These are phyloP conservation scores for Harrya chromipes DNA, from an alignment of 768 basidiomycete genomes.

Conservation along the genomic window DNA sequence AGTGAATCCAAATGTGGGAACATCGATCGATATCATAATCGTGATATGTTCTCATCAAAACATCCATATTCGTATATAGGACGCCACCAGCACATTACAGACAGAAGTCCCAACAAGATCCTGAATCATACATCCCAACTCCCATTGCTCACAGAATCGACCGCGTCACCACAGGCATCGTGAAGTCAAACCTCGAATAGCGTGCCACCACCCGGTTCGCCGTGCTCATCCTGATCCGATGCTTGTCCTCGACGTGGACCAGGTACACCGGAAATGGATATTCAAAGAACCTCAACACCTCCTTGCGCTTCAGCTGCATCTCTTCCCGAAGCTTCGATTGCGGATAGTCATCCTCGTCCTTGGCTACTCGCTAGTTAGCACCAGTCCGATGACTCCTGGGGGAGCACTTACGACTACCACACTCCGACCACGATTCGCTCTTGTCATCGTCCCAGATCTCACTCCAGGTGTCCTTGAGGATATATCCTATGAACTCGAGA, in stretches of 20 bases:
- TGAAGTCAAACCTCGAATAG: constrained; percentile 17
- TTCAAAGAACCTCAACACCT: constrained; percentile 17
- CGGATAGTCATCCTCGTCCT: background rate
- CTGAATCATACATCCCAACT: too few relatives aligned
- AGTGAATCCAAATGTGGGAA: too few relatives aligned
- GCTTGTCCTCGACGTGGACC: constrained; percentile 11
- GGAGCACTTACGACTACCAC: constrained; percentile 1
- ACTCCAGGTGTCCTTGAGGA: background rate
- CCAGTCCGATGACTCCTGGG: background rate
- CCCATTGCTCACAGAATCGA: constrained; percentile 8
- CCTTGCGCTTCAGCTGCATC: constrained; percentile 15
- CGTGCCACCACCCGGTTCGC: constrained; percentile 6
- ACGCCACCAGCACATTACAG: too few relatives aligned
- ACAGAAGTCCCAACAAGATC: too few relatives aligned
- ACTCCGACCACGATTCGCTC: background rate
- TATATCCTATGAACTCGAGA: constrained; percentile 16
- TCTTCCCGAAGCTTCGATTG: constrained; percentile 9
- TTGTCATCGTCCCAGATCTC: background rate
- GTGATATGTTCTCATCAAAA: too few relatives aligned
- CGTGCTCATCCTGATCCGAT: constrained; percentile 18
- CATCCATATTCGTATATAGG: too few relatives aligned
- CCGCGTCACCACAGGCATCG: constrained; percentile 15
- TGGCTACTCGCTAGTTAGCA: background rate
- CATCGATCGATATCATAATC: too few relatives aligned
- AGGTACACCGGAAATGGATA: constrained; percentile 16